Evolutionary conservation across 2,329 filamentous ascomycete genomes (phyloP).

Genomic region (Paraconiothyrium sp.): DNA sequence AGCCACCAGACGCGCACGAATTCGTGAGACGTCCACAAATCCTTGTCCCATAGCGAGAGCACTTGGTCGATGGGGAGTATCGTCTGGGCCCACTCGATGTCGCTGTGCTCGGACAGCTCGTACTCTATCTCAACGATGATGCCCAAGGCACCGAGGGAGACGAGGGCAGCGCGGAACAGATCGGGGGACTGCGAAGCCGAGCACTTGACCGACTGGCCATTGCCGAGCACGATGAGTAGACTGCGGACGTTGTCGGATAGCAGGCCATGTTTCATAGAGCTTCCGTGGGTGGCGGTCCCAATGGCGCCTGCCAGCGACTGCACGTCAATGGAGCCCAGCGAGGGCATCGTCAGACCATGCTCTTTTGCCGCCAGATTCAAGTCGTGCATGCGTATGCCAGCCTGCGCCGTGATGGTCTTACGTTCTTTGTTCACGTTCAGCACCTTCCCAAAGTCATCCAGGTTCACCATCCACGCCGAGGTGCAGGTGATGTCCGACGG

Average conservation of each 20-base stretch:
- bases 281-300: conserved; percentile 92
- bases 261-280: conserved; percentile 82
- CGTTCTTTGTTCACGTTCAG: conserved; percentile 73
- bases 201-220: conserved; percentile 78
- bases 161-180: conserved; percentile 86
- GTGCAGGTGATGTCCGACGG: conserved; percentile 93
- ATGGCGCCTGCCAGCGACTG: conserved; percentile 95
- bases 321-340: conserved; percentile 92
- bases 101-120: conserved; percentile 79
- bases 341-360: conserved; percentile 84
- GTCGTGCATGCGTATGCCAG: conserved; percentile 83
- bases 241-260: conserved; percentile 80
- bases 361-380: conserved; percentile 78
- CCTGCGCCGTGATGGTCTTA: conserved; percentile 78
- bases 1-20: conserved; percentile 98
- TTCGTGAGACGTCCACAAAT: conserved; percentile 84
- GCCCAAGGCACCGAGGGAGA: conserved; percentile 88
- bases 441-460: conserved; percentile 82
- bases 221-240: conserved; percentile 82
- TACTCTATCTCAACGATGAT: conserved; percentile 92
- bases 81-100: conserved; percentile 86
- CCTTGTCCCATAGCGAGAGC: conserved; percentile 74
- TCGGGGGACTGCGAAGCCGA: conserved; percentile 72
- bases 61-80: conserved; percentile 76
- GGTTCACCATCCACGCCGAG: conserved; percentile 91